A percentile compares a stretch with the other conserved stretches of the same genome.
Evolutionary conservation across 75 land plant species (phyloP).

Genomic region (Pinus taeda): DNA sequence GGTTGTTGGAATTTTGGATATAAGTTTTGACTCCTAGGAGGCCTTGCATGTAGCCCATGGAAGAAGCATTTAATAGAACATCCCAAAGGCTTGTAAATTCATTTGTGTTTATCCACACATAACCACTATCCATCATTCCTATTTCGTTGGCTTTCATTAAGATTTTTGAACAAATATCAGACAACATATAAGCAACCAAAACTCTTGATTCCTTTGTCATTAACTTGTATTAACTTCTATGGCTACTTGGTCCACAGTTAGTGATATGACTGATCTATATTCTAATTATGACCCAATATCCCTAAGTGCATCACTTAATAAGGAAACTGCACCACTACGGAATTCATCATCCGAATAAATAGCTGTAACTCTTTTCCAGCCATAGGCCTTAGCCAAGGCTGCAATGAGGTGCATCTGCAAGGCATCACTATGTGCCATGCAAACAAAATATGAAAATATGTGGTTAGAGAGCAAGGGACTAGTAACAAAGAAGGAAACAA

Average conservation of each 20-base stretch:
- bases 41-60: not conserved
- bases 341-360: slow-evolving; percentile 38
- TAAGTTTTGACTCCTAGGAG: not conserved
- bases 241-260: slow-evolving; percentile 10
- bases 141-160: slow-evolving; percentile 29
- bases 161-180: slow-evolving; percentile 13
- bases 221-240: slow-evolving; percentile 21
- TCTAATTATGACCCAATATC: slow-evolving; percentile 10
- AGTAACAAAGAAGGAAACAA: not conserved
- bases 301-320: slow-evolving; percentile 32
- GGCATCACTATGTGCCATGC: slow-evolving; percentile 30
- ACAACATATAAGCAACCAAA: slow-evolving; percentile 37
- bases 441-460: not conserved
- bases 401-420: slow-evolving; percentile 32
- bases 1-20: slow-evolving; percentile 24
- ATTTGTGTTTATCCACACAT: slow-evolving; percentile 49
- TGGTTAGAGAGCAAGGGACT: too few relatives aligned
- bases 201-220: slow-evolving; percentile 44
- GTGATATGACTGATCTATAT: slow-evolving; percentile 35
- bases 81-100: slow-evolving; percentile 6
- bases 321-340: slow-evolving; percentile 32
- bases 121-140: slow-evolving; percentile 43
- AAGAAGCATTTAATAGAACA: not conserved
- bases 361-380: slow-evolving; percentile 39
- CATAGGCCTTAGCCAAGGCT: slow-evolving; percentile 24